Evolutionary conservation across 2,329 filamentous ascomycete genomes (phyloP).

Genomic region (Penicillium digitatum): DNA sequence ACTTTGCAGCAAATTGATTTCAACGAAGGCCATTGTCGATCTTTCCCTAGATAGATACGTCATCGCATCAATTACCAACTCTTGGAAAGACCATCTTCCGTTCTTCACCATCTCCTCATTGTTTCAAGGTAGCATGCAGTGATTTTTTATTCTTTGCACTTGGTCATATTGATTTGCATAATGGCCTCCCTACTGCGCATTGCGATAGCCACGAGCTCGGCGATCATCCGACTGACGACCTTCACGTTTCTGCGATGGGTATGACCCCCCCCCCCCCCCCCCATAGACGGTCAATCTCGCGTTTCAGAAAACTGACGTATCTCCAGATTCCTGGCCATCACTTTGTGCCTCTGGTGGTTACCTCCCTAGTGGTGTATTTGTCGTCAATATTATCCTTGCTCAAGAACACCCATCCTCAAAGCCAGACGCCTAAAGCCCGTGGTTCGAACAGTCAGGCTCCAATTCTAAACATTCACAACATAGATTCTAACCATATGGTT

Average conservation of each 20-base stretch:
- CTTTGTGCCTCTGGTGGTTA: constrained; percentile 37
- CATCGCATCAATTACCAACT: constrained; percentile 6
- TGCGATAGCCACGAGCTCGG: constrained; percentile 36
- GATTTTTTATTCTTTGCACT: background rate
- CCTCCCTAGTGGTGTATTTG: constrained; percentile 46
- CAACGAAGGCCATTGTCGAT: background rate
- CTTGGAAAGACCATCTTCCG: background rate
- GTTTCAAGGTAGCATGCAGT: background rate
- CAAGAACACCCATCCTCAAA: constrained; percentile 1
- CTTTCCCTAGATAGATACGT: background rate
- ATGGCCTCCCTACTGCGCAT: constrained; percentile 36
- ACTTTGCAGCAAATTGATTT: background rate
- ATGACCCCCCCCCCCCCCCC: no score
- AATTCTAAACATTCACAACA: background rate
- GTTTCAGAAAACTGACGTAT: background rate
- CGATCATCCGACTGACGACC: constrained; percentile 33
- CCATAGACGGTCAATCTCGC: background rate
- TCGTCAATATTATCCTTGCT: constrained; percentile 33
- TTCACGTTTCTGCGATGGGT: constrained; percentile 48
- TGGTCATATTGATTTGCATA: background rate
- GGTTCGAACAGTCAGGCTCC: constrained; percentile 6
- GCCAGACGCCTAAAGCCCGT: constrained; percentile 5
- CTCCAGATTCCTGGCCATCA: constrained; percentile 39
- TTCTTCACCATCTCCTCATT: background rate
- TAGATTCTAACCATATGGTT: background rate